phyloP scores from a whole-genome alignment of 306 rosid genomes.

The Fragaria iinumae region DNA sequence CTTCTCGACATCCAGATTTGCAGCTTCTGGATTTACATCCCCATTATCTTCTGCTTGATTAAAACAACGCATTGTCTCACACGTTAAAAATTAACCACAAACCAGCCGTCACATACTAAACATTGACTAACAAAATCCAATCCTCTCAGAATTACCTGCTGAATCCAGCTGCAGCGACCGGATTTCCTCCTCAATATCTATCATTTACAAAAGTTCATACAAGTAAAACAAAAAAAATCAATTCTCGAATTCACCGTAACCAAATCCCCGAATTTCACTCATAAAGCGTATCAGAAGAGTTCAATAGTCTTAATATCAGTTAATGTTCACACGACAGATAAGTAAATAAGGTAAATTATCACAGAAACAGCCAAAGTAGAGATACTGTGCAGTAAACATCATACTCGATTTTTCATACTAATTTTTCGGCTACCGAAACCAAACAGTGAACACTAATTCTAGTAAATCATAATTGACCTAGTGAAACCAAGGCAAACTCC shows the following conservation, averaged over 20 bases:
- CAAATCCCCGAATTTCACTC: background rate
- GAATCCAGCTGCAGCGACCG: constrained; percentile 89
- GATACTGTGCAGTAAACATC: background rate
- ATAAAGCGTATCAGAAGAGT: background rate
- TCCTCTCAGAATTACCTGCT: constrained; percentile 48
- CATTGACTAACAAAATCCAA: background rate
- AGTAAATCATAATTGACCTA: background rate
- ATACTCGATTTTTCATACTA: background rate
- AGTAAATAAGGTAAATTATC: background rate
- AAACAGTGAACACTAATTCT: background rate
- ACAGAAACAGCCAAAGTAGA: background rate
- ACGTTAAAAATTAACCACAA: constrained; percentile 25
- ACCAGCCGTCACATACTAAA: background rate
- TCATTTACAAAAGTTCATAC: constrained; percentile 31
- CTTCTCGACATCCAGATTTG: constrained; percentile 49
- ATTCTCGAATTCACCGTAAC: constrained; percentile 1
- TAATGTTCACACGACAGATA: background rate
- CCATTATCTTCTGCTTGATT: constrained; percentile 65
- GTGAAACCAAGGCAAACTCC: background rate
- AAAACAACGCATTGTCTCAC: constrained; percentile 22
- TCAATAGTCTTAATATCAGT: background rate
- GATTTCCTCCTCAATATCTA: constrained; percentile 89
- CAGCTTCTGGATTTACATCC: constrained; percentile 54
- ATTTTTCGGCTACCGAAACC: background rate
- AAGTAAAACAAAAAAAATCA: constrained; percentile 15